Base-by-base conservation (phyloP, 305 asterid genomes). In the Solanum hybrid region DNA sequence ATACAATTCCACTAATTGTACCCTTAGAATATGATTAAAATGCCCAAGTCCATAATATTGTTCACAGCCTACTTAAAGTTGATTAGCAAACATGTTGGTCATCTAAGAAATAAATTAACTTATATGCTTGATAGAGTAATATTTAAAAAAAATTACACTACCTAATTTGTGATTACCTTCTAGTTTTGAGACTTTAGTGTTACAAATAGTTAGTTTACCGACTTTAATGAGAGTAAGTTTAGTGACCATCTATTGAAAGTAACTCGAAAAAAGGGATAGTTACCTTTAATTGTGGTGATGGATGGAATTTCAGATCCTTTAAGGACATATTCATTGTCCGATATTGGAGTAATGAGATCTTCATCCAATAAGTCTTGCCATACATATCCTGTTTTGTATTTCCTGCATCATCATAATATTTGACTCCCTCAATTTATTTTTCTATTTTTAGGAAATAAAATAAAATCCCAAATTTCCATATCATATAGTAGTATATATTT, bases 321-420 rank as follows among this genome's bases (percentile, higher is more conserved):
- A 75, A 97, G 95, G 24, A 97, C 99, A 89, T 94, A 97, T 92
- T 97, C 99, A 90, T 95, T 96, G 94, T 97, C 98, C 11, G 97
- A 93, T 79, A 97, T 92, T 22, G 99, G 98, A 84, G 98, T 97
- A 38, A 97, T 95, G 37, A 97, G 98, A 94, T 97, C 99, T 91
- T 97, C 98, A 92, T 97, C 99, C 22, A 94, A 36, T 91, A 97
- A 93, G 90, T 97, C 99, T 94, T 97, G 99, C 99, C 99, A 97
- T 9, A 97, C 97, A 91, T 94, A 95, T 2, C 98, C 98, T 11
- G 94, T 90, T 92, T 94, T 97, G 90, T 97, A 97, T 89, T 90
- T 96, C 92, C 99, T 97, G 92, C 91, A 24, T 9, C 91, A 24
- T 9, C n/a, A 79, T 76, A 32, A 45, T 32, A 24, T 33, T 36